Conservation (phyloP, 306 rosid species). For the Corylus americana region DNA sequence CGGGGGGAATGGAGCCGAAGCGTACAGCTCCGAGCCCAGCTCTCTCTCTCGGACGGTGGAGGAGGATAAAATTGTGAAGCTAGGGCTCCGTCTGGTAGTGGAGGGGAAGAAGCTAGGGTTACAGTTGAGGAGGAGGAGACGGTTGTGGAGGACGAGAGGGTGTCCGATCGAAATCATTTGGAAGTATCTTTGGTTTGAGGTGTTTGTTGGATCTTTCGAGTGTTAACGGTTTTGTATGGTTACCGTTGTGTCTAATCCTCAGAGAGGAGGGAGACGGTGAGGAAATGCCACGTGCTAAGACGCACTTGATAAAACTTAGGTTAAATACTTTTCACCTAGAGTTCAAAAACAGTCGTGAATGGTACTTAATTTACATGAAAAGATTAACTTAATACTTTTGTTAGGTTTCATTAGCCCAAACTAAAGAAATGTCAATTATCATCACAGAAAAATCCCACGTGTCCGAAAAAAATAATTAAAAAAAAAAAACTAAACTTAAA, state of each 20-base stretch:
- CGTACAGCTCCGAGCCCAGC: constrained; percentile 40
- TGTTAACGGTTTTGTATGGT: constrained; percentile 17
- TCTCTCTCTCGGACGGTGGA: constrained; percentile 46
- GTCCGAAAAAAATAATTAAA: no score
- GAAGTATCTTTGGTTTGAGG: background rate
- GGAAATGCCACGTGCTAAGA: constrained; percentile 35
- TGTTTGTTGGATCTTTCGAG: background rate
- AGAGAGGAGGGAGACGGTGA: constrained; percentile 17
- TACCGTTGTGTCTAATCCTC: constrained; percentile 25
- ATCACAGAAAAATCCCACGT: no score
- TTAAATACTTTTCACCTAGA: no score
- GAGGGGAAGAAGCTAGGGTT: constrained; percentile 13
- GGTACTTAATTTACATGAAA: no score
- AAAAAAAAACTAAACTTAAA: no score
- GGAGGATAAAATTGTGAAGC: constrained; percentile 42
- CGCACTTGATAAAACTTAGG: no score
- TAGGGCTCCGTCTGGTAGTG: constrained; percentile 13
- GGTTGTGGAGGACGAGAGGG: constrained; percentile 16
- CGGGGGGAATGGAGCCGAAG: constrained; percentile 46
- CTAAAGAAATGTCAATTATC: no score
- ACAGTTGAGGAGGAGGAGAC: constrained; percentile 10
- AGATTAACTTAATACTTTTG: no score
- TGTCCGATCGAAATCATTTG: constrained; percentile 43
- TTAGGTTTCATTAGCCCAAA: no score
- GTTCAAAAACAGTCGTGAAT: no score